These are phyloP conservation scores for Phialemonium atrogriseum DNA, from an alignment of 2,329 filamentous ascomycete genomes.

Conservation along the genomic window DNA sequence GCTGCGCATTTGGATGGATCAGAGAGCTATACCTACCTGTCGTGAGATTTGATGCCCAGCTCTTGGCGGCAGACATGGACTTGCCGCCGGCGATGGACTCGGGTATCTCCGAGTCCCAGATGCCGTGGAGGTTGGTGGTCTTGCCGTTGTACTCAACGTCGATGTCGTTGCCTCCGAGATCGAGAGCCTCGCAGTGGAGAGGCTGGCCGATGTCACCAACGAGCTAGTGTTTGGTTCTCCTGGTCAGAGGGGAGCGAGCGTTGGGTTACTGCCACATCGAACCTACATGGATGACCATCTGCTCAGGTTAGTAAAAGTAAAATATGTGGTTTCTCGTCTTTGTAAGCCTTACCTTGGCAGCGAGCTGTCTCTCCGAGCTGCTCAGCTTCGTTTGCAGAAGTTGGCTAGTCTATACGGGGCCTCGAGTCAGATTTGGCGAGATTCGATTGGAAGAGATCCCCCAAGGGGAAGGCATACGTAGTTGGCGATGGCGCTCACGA, in stretches of 20 bases:
- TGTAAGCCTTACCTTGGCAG: constrained; percentile 25
- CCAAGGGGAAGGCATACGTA: too few relatives aligned
- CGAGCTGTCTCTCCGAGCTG: constrained; percentile 21
- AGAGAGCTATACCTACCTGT: constrained; percentile 13
- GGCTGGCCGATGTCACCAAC: constrained; percentile 49
- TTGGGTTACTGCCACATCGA: too few relatives aligned
- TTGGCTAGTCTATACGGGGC: too few relatives aligned
- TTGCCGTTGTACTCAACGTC: constrained; percentile 42
- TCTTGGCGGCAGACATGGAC: constrained; percentile 23
- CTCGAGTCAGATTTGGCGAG: too few relatives aligned
- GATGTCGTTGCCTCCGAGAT: constrained; percentile 49
- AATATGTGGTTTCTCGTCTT: constrained; percentile 8
- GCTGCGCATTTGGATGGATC: too few relatives aligned
- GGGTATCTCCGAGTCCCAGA: constrained; percentile 54
- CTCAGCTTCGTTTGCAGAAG: constrained; percentile 17
- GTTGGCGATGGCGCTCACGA: constrained; percentile 34
- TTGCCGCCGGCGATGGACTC: constrained; percentile 32
- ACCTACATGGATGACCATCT: constrained; percentile 22
- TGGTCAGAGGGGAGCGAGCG: constrained; percentile 5
- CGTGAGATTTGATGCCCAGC: constrained; percentile 28
- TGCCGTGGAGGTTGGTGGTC: constrained; percentile 48
- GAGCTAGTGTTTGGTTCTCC: constrained; percentile 25
- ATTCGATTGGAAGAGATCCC: too few relatives aligned
- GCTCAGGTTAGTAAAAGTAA: constrained; percentile 4
- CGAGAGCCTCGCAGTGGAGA: constrained; percentile 42